phyloP scores from a whole-genome alignment of 495 filamentous ascomycete genomes.

The Neurospora sp. region DNA sequence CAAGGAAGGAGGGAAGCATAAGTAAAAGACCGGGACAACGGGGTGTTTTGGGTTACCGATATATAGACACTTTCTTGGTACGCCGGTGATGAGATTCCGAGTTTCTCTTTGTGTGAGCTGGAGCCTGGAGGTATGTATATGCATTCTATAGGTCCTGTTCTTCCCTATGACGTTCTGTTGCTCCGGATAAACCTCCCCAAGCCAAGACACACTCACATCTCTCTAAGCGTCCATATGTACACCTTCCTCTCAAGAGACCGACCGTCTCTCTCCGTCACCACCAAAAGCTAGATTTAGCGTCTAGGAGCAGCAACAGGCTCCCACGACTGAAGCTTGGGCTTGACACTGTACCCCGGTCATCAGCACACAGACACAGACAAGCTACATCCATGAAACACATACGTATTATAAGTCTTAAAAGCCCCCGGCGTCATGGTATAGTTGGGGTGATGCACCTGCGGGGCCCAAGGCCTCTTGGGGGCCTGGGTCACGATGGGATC shows the following conservation, averaged over 20 bases:
- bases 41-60: background rate
- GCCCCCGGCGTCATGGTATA: conserved; percentile 63
- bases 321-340: conserved; percentile 32
- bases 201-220: background rate
- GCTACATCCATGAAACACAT: conserved; percentile 1
- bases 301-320: conserved; percentile 26
- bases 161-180: background rate
- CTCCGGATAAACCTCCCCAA: background rate
- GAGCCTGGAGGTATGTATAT: background rate
- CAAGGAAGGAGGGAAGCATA: background rate
- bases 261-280: background rate
- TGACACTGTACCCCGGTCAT: conserved; percentile 16
- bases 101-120: background rate
- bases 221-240: background rate
- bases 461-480: conserved; percentile 63
- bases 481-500: conserved; percentile 54
- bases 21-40: background rate
- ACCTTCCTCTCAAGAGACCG: background rate
- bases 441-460: conserved; percentile 58
- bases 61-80: background rate
- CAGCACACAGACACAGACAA: background rate
- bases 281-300: conserved; percentile 7
- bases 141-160: background rate
- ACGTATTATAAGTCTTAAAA: conserved; percentile 93
- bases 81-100: background rate